phyloP scores from a whole-genome alignment of 768 basidiomycete genomes.

The Amanita jacksonii region DNA sequence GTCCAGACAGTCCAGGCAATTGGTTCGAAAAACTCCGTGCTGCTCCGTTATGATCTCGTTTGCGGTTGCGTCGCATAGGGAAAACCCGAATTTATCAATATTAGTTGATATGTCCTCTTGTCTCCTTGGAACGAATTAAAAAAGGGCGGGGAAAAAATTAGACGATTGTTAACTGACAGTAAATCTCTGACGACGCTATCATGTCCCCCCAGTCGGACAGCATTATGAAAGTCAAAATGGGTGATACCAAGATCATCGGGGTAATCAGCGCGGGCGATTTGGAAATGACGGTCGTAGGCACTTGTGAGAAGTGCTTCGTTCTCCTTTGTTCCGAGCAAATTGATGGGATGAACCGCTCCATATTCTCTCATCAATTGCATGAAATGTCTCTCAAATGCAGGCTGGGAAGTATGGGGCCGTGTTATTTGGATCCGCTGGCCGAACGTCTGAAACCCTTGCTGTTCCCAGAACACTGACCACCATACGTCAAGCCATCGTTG shows the following conservation, averaged over 20 bases:
- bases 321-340: slow-evolving; percentile 86
- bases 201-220: slow-evolving; percentile 73
- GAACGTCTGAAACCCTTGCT: slow-evolving; percentile 92
- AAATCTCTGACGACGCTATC: slow-evolving; percentile 77
- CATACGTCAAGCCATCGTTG: slow-evolving; percentile 9
- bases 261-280: slow-evolving; percentile 49
- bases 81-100: slow-evolving; percentile 79
- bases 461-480: slow-evolving; percentile 91
- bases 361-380: slow-evolving; percentile 82
- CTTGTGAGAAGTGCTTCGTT: slow-evolving; percentile 79
- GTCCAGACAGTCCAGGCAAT: slow-evolving; percentile 94
- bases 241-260: slow-evolving; percentile 71
- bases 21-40: slow-evolving; percentile 86
- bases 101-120: slow-evolving; percentile 49
- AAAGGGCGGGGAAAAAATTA: not conserved
- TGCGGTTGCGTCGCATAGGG: slow-evolving; percentile 59
- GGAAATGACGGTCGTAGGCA: slow-evolving; percentile 77
- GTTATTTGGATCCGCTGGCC: slow-evolving; percentile 93
- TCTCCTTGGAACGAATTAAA: slow-evolving; percentile 30
- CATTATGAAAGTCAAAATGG: slow-evolving; percentile 90
- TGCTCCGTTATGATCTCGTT: slow-evolving; percentile 80
- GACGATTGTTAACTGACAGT: slow-evolving; percentile 28
- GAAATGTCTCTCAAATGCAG: slow-evolving; percentile 94
- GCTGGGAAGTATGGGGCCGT: slow-evolving; percentile 90
- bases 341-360: slow-evolving; percentile 76